A percentile compares a stretch with the other conserved stretches of the same genome.
Conservation (phyloP, 345 rosid genomes). For the Combretum micranthum region DNA sequence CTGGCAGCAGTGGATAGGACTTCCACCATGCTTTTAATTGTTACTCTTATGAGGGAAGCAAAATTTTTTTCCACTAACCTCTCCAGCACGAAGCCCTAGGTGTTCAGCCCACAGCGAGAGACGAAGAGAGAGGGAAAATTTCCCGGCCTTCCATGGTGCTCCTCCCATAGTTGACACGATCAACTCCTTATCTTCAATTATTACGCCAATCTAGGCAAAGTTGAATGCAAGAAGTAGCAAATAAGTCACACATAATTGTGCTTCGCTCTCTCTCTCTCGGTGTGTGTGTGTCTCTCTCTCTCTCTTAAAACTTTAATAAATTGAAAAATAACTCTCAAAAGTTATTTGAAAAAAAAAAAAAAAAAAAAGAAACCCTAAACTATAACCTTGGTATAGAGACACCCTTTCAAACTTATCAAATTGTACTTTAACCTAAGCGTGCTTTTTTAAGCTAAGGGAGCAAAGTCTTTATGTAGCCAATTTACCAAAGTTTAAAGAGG, state of each 20-base stretch:
- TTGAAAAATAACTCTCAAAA: too few relatives aligned
- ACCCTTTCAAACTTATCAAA: too few relatives aligned
- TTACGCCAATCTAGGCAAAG: conserved; percentile 57
- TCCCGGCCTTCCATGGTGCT: conserved; percentile 95
- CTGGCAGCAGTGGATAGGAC: neutral
- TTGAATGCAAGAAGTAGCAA: conserved; percentile 8
- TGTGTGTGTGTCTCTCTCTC: too few relatives aligned
- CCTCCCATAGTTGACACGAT: conserved; percentile 90
- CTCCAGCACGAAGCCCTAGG: conserved; percentile 72
- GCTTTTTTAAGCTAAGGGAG: too few relatives aligned
- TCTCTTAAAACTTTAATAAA: too few relatives aligned
- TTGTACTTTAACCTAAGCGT: too few relatives aligned
- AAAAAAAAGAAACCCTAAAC: too few relatives aligned
- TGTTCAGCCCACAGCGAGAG: conserved; percentile 95
- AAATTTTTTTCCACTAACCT: conserved; percentile 39
- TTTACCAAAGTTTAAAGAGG: too few relatives aligned
- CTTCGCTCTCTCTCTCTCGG: too few relatives aligned
- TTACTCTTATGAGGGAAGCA: neutral
- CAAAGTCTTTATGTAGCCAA: too few relatives aligned
- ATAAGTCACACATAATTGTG: neutral
- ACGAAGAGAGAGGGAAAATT: conserved; percentile 73
- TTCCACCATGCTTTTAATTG: neutral
- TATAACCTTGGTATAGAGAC: too few relatives aligned
- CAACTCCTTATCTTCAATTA: conserved; percentile 83
- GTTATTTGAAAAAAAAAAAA: too few relatives aligned